Evolutionary conservation across 2,329 filamentous ascomycete species (phyloP).

Genomic region (Colletotrichum tanaceti): DNA sequence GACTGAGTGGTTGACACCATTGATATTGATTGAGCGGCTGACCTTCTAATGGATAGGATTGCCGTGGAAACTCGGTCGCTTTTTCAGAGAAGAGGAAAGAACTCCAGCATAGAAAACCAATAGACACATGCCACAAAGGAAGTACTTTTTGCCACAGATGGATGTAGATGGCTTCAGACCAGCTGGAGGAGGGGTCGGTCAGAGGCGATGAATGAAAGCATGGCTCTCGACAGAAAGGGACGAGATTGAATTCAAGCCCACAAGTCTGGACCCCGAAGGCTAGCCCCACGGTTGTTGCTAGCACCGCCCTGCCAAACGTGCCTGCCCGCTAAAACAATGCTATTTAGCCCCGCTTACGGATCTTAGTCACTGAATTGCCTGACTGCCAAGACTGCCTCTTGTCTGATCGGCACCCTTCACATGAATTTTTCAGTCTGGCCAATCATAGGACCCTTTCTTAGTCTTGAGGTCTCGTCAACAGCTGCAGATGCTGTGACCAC

Average conservation of each 20-base stretch:
- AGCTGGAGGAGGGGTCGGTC: too few species aligned
- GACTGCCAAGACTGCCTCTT: neutral
- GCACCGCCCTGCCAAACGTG: neutral
- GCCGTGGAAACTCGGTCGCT: too few species aligned
- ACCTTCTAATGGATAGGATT: too few species aligned
- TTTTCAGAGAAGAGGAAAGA: too few species aligned
- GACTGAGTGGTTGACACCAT: too few species aligned
- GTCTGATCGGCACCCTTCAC: constrained; percentile 6
- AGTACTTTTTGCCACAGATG: too few species aligned
- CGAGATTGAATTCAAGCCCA: neutral
- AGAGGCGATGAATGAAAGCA: too few species aligned
- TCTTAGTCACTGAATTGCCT: too few species aligned
- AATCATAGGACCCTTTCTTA: neutral
- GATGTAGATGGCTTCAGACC: too few species aligned
- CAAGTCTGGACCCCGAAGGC: neutral
- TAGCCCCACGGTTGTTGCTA: neutral
- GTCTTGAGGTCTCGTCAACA: neutral
- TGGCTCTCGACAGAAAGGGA: neutral
- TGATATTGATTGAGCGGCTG: too few species aligned
- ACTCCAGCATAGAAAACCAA: too few species aligned
- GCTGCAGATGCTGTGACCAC: constrained; percentile 9
- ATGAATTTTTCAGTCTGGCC: neutral
- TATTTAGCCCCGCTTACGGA: neutral
- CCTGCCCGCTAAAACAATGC: constrained; percentile 1
- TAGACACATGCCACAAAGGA: too few species aligned